phyloP scores from a whole-genome alignment of 495 filamentous ascomycete genomes.

The Hypoxylon trugodes region DNA sequence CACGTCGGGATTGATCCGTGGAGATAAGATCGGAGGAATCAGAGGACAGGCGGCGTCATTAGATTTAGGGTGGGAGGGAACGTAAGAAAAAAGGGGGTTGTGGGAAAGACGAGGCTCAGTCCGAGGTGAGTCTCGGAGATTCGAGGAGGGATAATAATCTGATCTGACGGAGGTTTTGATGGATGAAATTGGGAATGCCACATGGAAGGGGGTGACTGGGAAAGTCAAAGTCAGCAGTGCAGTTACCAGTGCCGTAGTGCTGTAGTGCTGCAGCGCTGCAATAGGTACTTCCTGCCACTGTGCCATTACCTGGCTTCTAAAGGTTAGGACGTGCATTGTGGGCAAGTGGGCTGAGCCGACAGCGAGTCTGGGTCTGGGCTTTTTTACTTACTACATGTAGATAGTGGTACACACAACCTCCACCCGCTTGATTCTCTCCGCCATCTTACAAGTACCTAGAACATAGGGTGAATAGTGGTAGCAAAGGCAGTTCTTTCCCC shows the following conservation, averaged over 20 bases:
- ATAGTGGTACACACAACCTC: no score
- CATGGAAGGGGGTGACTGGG: slow-evolving; percentile 27
- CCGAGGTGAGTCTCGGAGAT: slow-evolving; percentile 42
- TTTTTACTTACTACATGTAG: not conserved
- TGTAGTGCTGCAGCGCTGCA: no score
- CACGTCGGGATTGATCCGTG: slow-evolving; percentile 36
- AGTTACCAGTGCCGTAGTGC: no score
- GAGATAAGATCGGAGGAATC: slow-evolving; percentile 41
- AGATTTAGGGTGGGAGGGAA: not conserved
- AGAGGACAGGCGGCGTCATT: slow-evolving; percentile 7
- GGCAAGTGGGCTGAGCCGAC: not conserved
- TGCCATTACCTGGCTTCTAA: no score
- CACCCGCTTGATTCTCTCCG: no score
- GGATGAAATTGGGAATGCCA: slow-evolving; percentile 28
- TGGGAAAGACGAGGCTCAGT: slow-evolving; percentile 18
- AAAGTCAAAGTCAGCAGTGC: no score
- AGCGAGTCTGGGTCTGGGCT: not conserved
- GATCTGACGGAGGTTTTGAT: slow-evolving; percentile 16
- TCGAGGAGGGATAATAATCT: slow-evolving; percentile 36
- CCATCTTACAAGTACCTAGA: no score
- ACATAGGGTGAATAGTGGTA: no score
- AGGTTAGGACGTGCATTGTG: no score
- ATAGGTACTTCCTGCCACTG: no score
- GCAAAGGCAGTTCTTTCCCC: slow-evolving; percentile 4
- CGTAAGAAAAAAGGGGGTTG: slow-evolving; percentile 1